phyloP scores from a whole-genome alignment of 2,329 filamentous ascomycete genomes.

The Arthrobotrys sinensis region DNA sequence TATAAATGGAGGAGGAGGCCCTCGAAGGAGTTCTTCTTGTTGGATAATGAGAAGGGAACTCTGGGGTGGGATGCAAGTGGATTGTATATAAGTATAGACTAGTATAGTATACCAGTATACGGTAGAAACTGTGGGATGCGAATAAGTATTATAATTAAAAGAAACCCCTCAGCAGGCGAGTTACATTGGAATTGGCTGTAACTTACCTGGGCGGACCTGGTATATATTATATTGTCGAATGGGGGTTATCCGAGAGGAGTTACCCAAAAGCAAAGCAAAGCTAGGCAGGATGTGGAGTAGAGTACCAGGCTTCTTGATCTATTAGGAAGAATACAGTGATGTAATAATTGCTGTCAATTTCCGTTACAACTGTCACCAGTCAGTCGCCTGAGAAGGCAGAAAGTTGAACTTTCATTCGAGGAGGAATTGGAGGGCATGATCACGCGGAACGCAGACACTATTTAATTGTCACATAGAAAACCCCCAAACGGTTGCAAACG shows the following conservation, averaged over 20 bases:
- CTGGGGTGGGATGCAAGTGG: constrained; percentile 39
- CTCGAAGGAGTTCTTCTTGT: constrained; percentile 60
- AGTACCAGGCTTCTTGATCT: constrained; percentile 49
- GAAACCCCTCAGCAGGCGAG: constrained; percentile 58
- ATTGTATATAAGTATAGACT: constrained; percentile 25
- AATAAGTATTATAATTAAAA: constrained; percentile 32
- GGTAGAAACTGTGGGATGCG: constrained; percentile 38
- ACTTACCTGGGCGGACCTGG: constrained; percentile 52
- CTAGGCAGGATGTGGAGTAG: constrained; percentile 36
- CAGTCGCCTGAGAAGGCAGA: constrained; percentile 57
- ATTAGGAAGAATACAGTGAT: constrained; percentile 54
- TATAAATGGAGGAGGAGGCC: constrained; percentile 16
- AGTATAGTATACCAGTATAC: constrained; percentile 11
- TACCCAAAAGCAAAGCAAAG: constrained; percentile 36
- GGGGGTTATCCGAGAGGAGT: constrained; percentile 17
- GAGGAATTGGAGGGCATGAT: constrained; percentile 55
- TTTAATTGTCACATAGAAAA: constrained; percentile 61
- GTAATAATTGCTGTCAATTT: constrained; percentile 59
- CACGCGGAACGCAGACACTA: constrained; percentile 60
- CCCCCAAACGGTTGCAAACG: constrained; percentile 25
- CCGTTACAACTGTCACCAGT: constrained; percentile 60
- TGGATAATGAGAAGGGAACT: constrained; percentile 46
- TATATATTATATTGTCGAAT: constrained; percentile 36
- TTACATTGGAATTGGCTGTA: constrained; percentile 50
- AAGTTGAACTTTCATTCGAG: constrained; percentile 60